Evolutionary conservation across 495 filamentous ascomycete genomes (phyloP), one percentile per base, ranked within the genome.

Genomic region (Hypoxylon crocopeplum): DNA sequence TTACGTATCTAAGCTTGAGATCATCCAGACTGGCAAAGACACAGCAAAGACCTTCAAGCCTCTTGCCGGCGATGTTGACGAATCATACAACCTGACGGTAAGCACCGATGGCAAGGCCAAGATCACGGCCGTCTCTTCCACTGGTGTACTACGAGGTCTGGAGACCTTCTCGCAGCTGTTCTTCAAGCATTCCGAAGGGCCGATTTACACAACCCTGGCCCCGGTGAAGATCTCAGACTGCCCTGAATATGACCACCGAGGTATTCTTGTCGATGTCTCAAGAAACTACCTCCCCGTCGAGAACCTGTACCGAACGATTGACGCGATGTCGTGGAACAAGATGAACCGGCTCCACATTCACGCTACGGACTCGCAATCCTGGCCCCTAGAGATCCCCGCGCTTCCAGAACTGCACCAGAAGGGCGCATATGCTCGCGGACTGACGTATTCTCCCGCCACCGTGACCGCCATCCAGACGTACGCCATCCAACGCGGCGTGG

Each of bases 291-390:
- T 85, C 67, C 76, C 83, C 5, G 73, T 87, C 15, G 58, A 75
- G 0, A 80, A 88, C 64, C 85, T 94, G 56, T 72, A 84, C 50
- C 80, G 84, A 42, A 87, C 81, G 29, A 88, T 94, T 60, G 89
- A 93, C 57, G 86, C 86, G 21, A 64, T 90, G 48, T 68, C 84
- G 7, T 87, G 79, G 80, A 91, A 86, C 75, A 93, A 94, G 76
- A 79, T 94, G 73, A 93, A 93, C 70, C 76, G 83, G 5, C 75
- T 92, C 34, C 90, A 93, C 71, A 69, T 92, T 19, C 90, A 94
- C 72, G 80, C 86, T 36, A 92, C 90, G 0, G 90, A 94, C 67
- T 84, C 88, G 17, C 90, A 94, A 68, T 88, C 88, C 6, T 94
- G 90, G 90, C 91, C 90, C 2, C 75, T 94, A 21, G 87, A 88